Percentiles rank a stretch among this genome's conserved stretches.
Conservation (phyloP, 2,329 filamentous ascomycete genomes). For the Pseudogymnoascus verrucosus region DNA sequence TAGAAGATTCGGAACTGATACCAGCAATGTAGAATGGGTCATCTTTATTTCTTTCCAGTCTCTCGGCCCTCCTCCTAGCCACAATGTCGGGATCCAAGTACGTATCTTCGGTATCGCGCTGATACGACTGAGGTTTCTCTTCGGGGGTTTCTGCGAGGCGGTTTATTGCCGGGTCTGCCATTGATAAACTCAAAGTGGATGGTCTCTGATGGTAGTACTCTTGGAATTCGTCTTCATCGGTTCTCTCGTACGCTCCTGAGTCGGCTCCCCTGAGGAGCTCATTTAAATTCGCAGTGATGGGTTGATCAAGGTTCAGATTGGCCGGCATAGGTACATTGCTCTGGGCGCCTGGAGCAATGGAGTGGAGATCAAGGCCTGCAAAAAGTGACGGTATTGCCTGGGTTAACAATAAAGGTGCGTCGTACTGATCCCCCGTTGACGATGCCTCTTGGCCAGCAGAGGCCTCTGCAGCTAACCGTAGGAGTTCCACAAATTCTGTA, state of each 20-base stretch:
- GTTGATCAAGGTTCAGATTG: conserved; percentile 68
- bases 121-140: conserved; percentile 45
- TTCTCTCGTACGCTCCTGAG: conserved; percentile 38
- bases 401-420: conserved; percentile 76
- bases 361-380: conserved; percentile 79
- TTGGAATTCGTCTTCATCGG: conserved; percentile 60
- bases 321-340: conserved; percentile 74
- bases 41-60: conserved; percentile 75
- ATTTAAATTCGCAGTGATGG: conserved; percentile 70
- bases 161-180: conserved; percentile 49
- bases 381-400: conserved; percentile 88
- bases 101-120: conserved; percentile 52
- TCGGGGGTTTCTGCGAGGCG: conserved; percentile 41
- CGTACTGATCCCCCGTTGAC: conserved; percentile 45
- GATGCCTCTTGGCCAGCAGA: conserved; percentile 56
- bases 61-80: conserved; percentile 66
- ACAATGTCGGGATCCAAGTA: conserved; percentile 67
- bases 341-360: conserved; percentile 76
- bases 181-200: conserved; percentile 34
- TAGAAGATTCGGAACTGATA: conserved; percentile 45
- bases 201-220: conserved; percentile 54
- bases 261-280: conserved; percentile 54
- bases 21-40: conserved; percentile 88
- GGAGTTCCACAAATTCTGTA: conserved; percentile 83
- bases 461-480: conserved; percentile 81